These are phyloP conservation scores for Bipolaris oryzae DNA, from an alignment of 2,329 filamentous ascomycete genomes.

Conservation along the genomic window DNA sequence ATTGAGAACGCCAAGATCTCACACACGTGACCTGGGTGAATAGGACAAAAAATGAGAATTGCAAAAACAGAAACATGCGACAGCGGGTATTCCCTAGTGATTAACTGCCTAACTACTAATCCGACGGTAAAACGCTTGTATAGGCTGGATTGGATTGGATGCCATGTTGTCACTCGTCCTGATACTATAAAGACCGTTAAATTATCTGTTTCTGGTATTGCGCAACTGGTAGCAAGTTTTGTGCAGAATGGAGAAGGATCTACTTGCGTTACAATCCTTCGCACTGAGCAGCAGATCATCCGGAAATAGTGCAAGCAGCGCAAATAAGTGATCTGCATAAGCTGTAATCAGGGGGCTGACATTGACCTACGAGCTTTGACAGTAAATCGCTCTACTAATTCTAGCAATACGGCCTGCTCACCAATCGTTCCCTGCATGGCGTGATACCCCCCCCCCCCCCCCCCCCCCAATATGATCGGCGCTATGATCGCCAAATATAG, in stretches of 20 bases:
- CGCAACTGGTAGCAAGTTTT: slow-evolving; percentile 9
- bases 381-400: slow-evolving; percentile 6
- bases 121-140: no score
- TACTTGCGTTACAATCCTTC: slow-evolving; percentile 11
- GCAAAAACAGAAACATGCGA: no score
- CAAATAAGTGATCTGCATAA: slow-evolving; percentile 8
- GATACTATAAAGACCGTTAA: slow-evolving; percentile 6
- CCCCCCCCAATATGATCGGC: slow-evolving; percentile 8
- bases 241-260: slow-evolving; percentile 14
- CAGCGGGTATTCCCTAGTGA: no score
- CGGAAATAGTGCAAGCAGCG: slow-evolving; percentile 12
- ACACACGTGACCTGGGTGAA: no score
- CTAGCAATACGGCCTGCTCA: slow-evolving; percentile 8
- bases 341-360: slow-evolving; percentile 12
- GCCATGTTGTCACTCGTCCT: no score
- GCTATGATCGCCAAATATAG: slow-evolving; percentile 8
- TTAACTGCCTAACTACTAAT: no score
- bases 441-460: no score
- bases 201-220: slow-evolving; percentile 10
- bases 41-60: no score
- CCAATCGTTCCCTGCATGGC: slow-evolving; percentile 8
- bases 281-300: slow-evolving; percentile 10
- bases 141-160: background rate
- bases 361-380: slow-evolving; percentile 8
- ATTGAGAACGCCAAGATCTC: no score